A percentile compares a stretch with the other conserved stretches of the same genome.
Conservation (phyloP, 2,329 filamentous ascomycete species). For the Aspergillus oerlinghausenensis region DNA sequence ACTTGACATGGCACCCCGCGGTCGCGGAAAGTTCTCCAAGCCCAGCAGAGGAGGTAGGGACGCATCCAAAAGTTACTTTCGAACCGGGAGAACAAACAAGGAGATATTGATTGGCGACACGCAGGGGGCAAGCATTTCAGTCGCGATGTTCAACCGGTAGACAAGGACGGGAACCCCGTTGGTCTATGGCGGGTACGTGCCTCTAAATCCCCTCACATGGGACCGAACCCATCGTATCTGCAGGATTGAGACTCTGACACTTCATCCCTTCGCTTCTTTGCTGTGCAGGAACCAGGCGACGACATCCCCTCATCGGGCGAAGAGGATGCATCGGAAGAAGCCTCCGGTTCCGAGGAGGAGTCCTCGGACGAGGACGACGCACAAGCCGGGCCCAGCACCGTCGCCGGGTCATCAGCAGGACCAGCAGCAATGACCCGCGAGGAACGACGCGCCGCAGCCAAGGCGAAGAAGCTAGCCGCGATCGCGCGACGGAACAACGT, state of each 20-base stretch:
- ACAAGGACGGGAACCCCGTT: constrained; percentile 81
- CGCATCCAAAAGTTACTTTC: background rate
- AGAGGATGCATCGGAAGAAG: constrained; percentile 48
- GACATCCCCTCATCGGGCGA: constrained; percentile 41
- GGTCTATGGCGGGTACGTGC: constrained; percentile 74
- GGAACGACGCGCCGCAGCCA: constrained; percentile 79
- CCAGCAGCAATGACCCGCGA: constrained; percentile 63
- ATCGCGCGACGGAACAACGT: constrained; percentile 69
- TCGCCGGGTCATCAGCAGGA: constrained; percentile 7
- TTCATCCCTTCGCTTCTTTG: too few species aligned
- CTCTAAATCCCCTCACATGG: too few species aligned
- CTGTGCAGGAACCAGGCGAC: constrained; percentile 32
- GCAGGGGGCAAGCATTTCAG: constrained; percentile 94
- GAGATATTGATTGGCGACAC: background rate
- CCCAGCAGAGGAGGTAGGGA: constrained; percentile 78
- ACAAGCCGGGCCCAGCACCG: constrained; percentile 45
- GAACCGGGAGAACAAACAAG: background rate
- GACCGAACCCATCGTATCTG: too few species aligned
- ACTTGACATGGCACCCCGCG: constrained; percentile 49
- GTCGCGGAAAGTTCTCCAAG: constrained; percentile 92
- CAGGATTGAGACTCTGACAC: too few species aligned
- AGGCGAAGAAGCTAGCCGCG: constrained; percentile 86
- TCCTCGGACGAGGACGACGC: background rate
- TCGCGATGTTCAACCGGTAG: constrained; percentile 79
- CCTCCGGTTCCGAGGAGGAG: constrained; percentile 45